Conservation (phyloP, 768 basidiomycete species). For the Boletus pseudo-olivaceus region DNA sequence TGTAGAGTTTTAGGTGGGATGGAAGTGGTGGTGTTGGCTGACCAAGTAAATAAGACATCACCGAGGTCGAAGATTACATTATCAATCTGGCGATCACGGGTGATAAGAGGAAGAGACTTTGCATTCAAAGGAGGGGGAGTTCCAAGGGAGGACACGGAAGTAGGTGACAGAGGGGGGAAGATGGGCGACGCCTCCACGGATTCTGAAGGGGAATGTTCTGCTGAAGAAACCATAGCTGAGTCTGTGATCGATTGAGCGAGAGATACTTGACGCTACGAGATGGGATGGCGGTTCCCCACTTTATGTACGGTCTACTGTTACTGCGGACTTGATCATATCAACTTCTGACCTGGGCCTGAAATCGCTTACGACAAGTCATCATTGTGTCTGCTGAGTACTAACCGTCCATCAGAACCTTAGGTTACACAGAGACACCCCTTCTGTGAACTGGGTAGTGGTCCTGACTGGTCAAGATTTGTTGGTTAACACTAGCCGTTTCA, state of each 20-base stretch:
- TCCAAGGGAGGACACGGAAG: slow-evolving; percentile 2
- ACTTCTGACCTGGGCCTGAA: too few species aligned
- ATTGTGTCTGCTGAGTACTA: too few species aligned
- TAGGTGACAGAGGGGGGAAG: neutral
- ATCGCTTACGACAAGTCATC: too few species aligned
- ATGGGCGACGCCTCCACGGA: neutral
- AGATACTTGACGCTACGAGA: neutral
- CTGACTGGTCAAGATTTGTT: too few species aligned
- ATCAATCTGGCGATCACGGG: slow-evolving; percentile 16
- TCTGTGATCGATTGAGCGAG: neutral
- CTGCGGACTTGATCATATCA: too few species aligned
- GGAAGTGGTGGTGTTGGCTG: slow-evolving; percentile 11
- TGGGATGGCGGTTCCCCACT: neutral
- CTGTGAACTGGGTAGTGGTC: too few species aligned
- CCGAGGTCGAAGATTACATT: slow-evolving; percentile 23
- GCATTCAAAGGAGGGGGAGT: slow-evolving; percentile 1
- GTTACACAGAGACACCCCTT: too few species aligned
- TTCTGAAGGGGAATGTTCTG: neutral
- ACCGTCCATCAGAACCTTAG: too few species aligned
- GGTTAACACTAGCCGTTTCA: too few species aligned
- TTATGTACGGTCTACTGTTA: neutral
- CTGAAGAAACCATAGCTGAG: neutral
- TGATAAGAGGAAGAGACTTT: neutral
- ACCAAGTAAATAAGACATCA: slow-evolving; percentile 24
- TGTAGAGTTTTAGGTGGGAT: slow-evolving; percentile 10